phyloP scores from a whole-genome alignment of 2,329 filamentous ascomycete genomes.

The Cordyceps cicadae region DNA sequence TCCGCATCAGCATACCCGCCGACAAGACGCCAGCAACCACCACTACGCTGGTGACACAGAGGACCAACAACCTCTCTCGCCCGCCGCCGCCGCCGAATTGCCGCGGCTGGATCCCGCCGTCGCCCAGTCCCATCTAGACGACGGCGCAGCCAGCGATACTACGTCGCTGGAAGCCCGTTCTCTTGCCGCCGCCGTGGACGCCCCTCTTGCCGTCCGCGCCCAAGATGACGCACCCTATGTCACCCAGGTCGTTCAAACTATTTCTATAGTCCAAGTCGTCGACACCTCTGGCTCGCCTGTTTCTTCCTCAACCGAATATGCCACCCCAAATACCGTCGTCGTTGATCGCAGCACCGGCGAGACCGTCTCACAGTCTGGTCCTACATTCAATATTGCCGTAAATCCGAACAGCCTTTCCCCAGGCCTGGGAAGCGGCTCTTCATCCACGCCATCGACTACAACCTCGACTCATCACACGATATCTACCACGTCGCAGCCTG shows the following conservation, averaged over 20 bases:
- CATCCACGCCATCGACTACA: constrained; percentile 6
- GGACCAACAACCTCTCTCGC: background rate
- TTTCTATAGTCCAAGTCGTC: constrained; percentile 46
- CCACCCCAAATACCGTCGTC: constrained; percentile 30
- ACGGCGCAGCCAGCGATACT: constrained; percentile 12
- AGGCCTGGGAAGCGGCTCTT: background rate
- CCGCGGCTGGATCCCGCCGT: background rate
- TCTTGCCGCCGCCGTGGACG: constrained; percentile 15
- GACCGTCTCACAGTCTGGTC: constrained; percentile 26
- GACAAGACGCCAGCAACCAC: constrained; percentile 20
- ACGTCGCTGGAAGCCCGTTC: constrained; percentile 14
- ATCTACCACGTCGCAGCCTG: constrained; percentile 8
- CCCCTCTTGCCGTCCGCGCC: constrained; percentile 8
- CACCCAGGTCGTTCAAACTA: constrained; percentile 43
- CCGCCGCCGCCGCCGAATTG: background rate
- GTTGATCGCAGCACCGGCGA: constrained; percentile 28
- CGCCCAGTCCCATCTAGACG: background rate
- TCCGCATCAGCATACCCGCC: constrained; percentile 16
- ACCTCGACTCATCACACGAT: constrained; percentile 12
- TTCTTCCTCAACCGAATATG: constrained; percentile 34
- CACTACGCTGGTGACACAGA: constrained; percentile 13
- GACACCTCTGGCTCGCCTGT: constrained; percentile 39
- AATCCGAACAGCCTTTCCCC: constrained; percentile 5
- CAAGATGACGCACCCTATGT: constrained; percentile 22
- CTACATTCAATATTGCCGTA: constrained; percentile 14